Base-by-base conservation (phyloP, 306 rosid genomes). In the Rosa chinensis region DNA sequence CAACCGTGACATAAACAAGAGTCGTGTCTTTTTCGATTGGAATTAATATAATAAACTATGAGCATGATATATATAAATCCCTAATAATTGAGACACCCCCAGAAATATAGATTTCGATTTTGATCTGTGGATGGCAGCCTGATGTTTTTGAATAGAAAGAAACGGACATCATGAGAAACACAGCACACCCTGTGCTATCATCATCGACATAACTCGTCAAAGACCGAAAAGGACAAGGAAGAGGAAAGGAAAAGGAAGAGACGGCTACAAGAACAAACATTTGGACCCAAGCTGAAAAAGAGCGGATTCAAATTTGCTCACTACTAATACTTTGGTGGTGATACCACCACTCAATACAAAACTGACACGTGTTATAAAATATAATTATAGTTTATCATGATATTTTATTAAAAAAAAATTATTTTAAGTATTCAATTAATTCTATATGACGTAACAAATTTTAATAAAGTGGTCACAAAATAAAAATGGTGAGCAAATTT, bases 1-100 rank as follows among this genome's bases (percentile, higher is more conserved):
- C 58, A 68, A 70, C 62, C 79, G 56, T 78, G 79, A 81, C 74
- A 73, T 40, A 61, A 77, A 61, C 71, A 48, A 73, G 53, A 59
- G 61, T 32, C 7, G 28, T 68, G 68, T 67, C 80, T 10, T 70
- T 81, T 76, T 49, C 77, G 13, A 5, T 5, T 40, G 14, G 45
- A 73, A 56, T 63, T 66, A 28, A 37, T 18, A 59, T 18, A 45
- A 37, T n/a, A 17, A 37, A 4, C 17, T 12, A 32, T 42, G 62
- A 70, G 12, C 47, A 71, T 40, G 67, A 56, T 28, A 4, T 17
- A 48, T n/a, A n/a, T 12, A 8, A 56, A 44, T 12, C 48, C 77
- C 74, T 9, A 42, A 44, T 66, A 78, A 64, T 63, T 62, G 23
- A 56, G 42, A 47, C 69, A 35, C 4, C 47, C 40, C 21, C 32